phyloP scores from a whole-genome alignment of 2,329 filamentous ascomycete genomes.

The Coniosporium tulheliwenetii region DNA sequence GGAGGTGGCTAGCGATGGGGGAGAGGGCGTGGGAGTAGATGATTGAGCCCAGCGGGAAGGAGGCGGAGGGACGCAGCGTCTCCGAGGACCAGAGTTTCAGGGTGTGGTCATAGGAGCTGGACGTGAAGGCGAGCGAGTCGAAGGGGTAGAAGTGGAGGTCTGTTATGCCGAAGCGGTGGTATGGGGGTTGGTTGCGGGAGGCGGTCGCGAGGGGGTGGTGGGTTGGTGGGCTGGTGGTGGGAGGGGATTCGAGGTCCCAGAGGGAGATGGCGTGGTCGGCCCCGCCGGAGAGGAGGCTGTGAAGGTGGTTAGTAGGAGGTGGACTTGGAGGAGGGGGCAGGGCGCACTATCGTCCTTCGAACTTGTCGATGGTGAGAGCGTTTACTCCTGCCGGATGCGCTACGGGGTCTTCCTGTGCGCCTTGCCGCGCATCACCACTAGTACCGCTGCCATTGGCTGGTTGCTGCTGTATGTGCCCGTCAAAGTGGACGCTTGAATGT shows the following conservation, averaged over 20 bases:
- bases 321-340: neutral
- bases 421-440: constrained; percentile 10
- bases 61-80: constrained; percentile 42
- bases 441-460: constrained; percentile 17
- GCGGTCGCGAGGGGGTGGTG: constrained; percentile 1
- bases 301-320: constrained; percentile 6
- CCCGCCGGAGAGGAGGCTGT: constrained; percentile 72
- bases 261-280: constrained; percentile 71
- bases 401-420: constrained; percentile 21
- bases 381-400: constrained; percentile 71
- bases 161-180: constrained; percentile 57
- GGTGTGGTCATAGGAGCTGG: constrained; percentile 62
- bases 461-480: constrained; percentile 54
- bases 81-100: constrained; percentile 61
- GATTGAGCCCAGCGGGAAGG: constrained; percentile 52
- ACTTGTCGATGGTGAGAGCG: constrained; percentile 63
- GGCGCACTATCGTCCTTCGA: constrained; percentile 58
- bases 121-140: constrained; percentile 59
- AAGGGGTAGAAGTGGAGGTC: constrained; percentile 67
- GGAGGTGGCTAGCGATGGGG: constrained; percentile 52
- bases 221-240: constrained; percentile 1
- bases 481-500: constrained; percentile 23
- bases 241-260: constrained; percentile 63
- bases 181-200: constrained; percentile 13
- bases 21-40: constrained; percentile 69